Conservation (phyloP, 2,329 filamentous ascomycete genomes). For the Penicillium sp. region DNA sequence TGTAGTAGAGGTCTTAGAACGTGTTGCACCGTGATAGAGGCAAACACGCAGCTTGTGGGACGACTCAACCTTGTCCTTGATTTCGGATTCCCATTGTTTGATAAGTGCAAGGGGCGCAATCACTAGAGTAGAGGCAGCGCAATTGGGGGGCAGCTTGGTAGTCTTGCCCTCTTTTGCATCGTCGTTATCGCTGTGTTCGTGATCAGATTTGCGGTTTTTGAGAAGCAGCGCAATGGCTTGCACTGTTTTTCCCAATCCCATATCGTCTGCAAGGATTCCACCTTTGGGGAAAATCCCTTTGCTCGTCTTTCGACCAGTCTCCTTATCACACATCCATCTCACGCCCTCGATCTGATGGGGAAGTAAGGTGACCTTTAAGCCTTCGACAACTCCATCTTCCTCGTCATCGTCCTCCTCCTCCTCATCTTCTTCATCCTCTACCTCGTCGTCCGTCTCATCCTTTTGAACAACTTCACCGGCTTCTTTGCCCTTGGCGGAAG, state of each 20-base stretch:
- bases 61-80: conserved; percentile 73
- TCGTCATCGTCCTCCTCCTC: conserved; percentile 53
- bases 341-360: conserved; percentile 94
- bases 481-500: conserved; percentile 62
- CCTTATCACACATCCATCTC: conserved; percentile 91
- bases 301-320: conserved; percentile 80
- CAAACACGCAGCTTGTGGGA: conserved; percentile 73
- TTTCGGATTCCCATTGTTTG: conserved; percentile 94
- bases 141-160: conserved; percentile 65
- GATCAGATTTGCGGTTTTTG: conserved; percentile 70
- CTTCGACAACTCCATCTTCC: conserved; percentile 68
- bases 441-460: conserved; percentile 37
- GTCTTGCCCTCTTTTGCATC: conserved; percentile 47
- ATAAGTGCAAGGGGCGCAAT: conserved; percentile 92
- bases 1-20: conserved; percentile 74
- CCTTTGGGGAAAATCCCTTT: conserved; percentile 79
- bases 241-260: conserved; percentile 95
- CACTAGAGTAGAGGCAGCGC: conserved; percentile 81
- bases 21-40: conserved; percentile 84
- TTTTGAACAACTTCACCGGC: conserved; percentile 38
- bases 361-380: conserved; percentile 81
- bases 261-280: conserved; percentile 90
- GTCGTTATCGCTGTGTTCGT: conserved; percentile 30
- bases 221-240: conserved; percentile 89
- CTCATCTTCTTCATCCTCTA: conserved; percentile 36